Conservation (phyloP, 257 asterid species). For the Nicotiana paniculata region DNA sequence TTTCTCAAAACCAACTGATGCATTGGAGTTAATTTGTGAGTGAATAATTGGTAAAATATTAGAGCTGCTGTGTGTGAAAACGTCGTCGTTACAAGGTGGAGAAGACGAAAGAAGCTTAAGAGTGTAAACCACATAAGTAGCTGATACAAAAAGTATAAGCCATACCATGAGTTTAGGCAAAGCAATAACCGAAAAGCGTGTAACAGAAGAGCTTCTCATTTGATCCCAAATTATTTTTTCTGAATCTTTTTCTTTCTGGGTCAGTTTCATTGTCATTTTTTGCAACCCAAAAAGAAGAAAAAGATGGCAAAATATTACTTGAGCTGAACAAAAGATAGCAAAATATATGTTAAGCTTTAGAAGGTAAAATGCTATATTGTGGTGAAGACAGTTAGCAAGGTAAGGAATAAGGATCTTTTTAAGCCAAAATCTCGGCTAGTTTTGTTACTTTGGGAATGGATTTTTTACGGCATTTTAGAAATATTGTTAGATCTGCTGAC, state of each 20-base stretch:
- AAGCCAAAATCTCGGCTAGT: not conserved
- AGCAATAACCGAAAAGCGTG: conserved; percentile 20
- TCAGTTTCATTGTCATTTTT: conserved; percentile 37
- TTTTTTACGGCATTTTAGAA: not conserved
- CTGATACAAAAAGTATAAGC: conserved; percentile 43
- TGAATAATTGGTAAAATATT: not conserved
- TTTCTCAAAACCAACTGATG: not conserved
- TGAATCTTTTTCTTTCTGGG: conserved; percentile 46
- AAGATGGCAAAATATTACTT: not conserved
- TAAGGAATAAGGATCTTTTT: not conserved
- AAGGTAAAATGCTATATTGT: not conserved
- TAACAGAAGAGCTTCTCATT: conserved; percentile 31
- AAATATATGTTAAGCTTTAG: not conserved
- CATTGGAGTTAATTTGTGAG: not conserved
- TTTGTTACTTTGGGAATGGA: not conserved
- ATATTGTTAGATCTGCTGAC: not conserved
- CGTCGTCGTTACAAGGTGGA: conserved; percentile 25
- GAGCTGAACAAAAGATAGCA: not conserved
- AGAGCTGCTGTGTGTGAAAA: conserved; percentile 17
- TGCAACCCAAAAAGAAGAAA: not conserved
- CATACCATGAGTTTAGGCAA: conserved; percentile 60
- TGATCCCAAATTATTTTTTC: conserved; percentile 69
- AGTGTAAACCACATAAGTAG: conserved; percentile 42
- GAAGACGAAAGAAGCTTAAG: conserved; percentile 40
- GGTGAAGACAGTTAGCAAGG: not conserved